A percentile compares a stretch with the other conserved stretches of the same genome.
Conservation (phyloP, 75 land plant genomes). For the Larix kaempferi region DNA sequence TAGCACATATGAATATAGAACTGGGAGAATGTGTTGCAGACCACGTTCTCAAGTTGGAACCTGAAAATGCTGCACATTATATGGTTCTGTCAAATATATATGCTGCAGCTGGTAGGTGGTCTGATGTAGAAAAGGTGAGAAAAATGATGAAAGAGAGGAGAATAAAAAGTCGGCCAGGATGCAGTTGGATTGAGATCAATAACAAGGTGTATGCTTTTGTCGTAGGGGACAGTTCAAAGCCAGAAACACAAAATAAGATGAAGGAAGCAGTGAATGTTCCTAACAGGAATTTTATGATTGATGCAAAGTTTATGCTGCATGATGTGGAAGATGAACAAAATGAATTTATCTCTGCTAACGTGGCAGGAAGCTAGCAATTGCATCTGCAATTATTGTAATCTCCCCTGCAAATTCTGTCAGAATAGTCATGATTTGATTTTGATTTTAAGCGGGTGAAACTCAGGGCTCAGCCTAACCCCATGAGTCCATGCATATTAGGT, state of each 20-base stretch:
- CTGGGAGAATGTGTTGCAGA: conserved; percentile 17
- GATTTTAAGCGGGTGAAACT: too few relatives aligned
- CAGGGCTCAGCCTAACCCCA: too few relatives aligned
- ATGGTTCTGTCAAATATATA: conserved; percentile 21
- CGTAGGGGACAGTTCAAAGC: not conserved
- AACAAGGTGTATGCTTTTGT: conserved; percentile 11
- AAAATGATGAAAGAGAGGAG: conserved; percentile 7
- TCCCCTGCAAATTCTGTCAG: too few relatives aligned
- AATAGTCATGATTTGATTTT: too few relatives aligned
- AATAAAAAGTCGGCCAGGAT: conserved; percentile 6
- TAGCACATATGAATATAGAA: conserved; percentile 6
- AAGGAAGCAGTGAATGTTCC: not conserved
- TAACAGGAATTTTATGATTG: too few relatives aligned
- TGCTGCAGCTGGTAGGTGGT: conserved; percentile 19
- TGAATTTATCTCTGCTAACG: too few relatives aligned
- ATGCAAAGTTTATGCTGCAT: not conserved
- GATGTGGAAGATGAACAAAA: not conserved
- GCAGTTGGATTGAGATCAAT: conserved; percentile 17
- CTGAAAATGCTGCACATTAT: conserved; percentile 12
- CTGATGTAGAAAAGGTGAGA: conserved; percentile 5
- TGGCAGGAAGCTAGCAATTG: not conserved
- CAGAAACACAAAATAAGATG: not conserved
- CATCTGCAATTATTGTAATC: not conserved
- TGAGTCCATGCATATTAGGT: too few relatives aligned
- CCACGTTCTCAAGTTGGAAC: conserved; percentile 12